phyloP scores from a whole-genome alignment of 2,329 filamentous ascomycete genomes.

The Aphanocladium album region DNA sequence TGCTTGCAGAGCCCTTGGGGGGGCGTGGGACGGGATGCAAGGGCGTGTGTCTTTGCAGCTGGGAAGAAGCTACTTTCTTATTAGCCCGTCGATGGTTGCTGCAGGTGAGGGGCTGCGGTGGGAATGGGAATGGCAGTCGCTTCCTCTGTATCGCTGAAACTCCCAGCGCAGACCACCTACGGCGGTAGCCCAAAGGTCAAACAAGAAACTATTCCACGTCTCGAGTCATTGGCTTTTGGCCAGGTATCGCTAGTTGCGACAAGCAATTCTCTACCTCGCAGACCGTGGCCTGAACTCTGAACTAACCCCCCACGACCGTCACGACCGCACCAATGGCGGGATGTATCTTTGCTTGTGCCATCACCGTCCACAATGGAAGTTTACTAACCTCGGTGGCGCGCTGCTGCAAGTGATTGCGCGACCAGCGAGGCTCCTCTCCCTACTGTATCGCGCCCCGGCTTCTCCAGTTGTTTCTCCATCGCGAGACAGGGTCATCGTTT shows the following conservation, averaged over 20 bases:
- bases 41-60: slow-evolving; percentile 6
- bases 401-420: background rate
- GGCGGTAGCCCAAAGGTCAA: background rate
- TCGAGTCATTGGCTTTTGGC: background rate
- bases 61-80: background rate
- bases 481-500: background rate
- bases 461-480: slow-evolving; percentile 3
- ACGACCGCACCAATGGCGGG: slow-evolving; percentile 4
- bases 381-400: background rate
- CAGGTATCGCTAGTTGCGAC: background rate
- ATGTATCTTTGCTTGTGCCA: background rate
- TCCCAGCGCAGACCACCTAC: background rate
- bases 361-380: background rate
- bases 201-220: background rate
- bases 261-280: background rate
- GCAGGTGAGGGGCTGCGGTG: slow-evolving; percentile 7
- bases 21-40: slow-evolving; percentile 2
- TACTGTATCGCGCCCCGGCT: background rate
- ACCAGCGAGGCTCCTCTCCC: background rate
- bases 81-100: slow-evolving; percentile 7
- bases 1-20: background rate
- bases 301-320: background rate
- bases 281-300: background rate
- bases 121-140: background rate
- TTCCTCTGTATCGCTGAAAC: background rate